Evolutionary conservation across 2,329 filamentous ascomycete genomes (phyloP), one percentile per base, ranked within the genome.

Genomic region (Penicillium sp.): DNA sequence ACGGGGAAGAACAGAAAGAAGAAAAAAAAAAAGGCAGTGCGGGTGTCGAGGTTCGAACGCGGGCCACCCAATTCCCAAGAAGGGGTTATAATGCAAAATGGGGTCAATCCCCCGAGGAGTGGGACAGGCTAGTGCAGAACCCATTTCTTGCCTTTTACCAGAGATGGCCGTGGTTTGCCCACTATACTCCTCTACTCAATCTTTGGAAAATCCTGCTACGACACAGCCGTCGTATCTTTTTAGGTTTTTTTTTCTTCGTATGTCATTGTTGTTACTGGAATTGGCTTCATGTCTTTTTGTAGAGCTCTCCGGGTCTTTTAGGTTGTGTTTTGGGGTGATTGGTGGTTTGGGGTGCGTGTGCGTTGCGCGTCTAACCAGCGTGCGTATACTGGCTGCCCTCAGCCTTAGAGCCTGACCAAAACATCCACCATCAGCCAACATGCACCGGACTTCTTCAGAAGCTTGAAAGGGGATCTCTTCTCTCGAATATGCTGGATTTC

Each of bases 71-170:
- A 17, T 17, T 10, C 6, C 3, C 0, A 0, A 2, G 7, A 10
- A 17, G 0, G 25, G 45, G 11, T 42, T 68, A 67, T 62, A 57
- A 58, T 60, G n/a, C 17, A 53, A 20, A 59, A 42, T 54, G 6
- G 5, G 5, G 25, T 1, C 0, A 0, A 0, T n/a, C n/a, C 55
- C 28, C 45, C 60, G 72, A 83, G 85, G 86, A 87, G 86, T 87
- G 86, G 84, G 85, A 88, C 84, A 84, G 83, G 78, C 84, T 87
- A 88, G 82, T 81, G 74, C 81, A 83, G 86, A 88, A 89, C 85
- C 86, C 85, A 87, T 86, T 86, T 87, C 86, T 89, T 89, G 86
- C 86, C 86, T 88, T 89, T 89, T 89, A 89, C 87, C 87, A 89
- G 87, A 89, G 87, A 86, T 88, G 86, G 86, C 87, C 86, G 86